phyloP scores from a whole-genome alignment of 1,284 basidiomycete genomes.

The Coniferiporia weirii region DNA sequence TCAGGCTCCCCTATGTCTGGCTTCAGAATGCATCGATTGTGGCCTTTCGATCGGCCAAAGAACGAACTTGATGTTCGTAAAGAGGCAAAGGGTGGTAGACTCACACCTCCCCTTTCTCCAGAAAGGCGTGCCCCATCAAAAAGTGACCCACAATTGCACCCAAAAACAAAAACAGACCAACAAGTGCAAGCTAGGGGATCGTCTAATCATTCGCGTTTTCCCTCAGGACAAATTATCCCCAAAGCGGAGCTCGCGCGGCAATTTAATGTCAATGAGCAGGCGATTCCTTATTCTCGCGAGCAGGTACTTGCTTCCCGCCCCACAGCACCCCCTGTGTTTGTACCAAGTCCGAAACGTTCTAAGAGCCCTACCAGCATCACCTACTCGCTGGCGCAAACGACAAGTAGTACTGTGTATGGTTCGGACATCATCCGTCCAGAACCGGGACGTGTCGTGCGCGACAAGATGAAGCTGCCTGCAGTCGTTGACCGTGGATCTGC shows the following conservation, averaged over 20 bases:
- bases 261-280: slow-evolving; percentile 6
- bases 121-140: background rate
- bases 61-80: background rate
- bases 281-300: background rate
- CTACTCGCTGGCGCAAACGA: background rate
- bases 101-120: background rate
- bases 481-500: background rate
- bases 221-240: slow-evolving; percentile 9
- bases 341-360: background rate
- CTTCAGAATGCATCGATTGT: slow-evolving; percentile 12
- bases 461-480: slow-evolving; percentile 20
- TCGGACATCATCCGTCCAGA: slow-evolving; percentile 29
- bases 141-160: background rate
- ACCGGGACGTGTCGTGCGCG: slow-evolving; percentile 16
- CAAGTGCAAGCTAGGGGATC: background rate
- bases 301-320: slow-evolving; percentile 1
- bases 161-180: slow-evolving; percentile 4
- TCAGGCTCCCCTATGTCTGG: slow-evolving; percentile 8
- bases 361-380: background rate
- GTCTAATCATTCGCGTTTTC: slow-evolving; percentile 2
- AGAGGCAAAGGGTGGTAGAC: background rate
- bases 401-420: slow-evolving; percentile 22
- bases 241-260: slow-evolving; percentile 14
- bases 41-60: background rate
- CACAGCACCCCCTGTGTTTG: background rate